Conservation (phyloP, 441 rosid genomes). For the Metrosideros polymorpha region DNA sequence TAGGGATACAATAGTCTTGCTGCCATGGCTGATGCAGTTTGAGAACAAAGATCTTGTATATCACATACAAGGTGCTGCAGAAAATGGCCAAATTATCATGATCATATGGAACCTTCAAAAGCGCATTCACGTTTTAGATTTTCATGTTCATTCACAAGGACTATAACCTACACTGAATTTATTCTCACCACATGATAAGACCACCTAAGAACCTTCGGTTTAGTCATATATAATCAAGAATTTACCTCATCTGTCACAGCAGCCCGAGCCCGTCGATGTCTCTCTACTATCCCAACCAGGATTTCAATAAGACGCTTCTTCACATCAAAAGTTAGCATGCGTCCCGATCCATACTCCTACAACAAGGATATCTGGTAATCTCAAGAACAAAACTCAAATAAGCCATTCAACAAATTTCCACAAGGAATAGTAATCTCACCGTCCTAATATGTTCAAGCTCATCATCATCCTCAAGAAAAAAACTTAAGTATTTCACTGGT, state of each 20-base stretch:
- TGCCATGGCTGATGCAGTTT: not conserved
- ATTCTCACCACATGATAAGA: not conserved
- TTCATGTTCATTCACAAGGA: not conserved
- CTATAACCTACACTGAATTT: not conserved
- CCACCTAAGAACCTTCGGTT: not conserved
- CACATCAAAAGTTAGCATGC: slow-evolving; percentile 85
- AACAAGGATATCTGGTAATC: not conserved
- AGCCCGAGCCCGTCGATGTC: slow-evolving; percentile 71
- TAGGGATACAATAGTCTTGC: not conserved
- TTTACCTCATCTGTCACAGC: slow-evolving; percentile 79
- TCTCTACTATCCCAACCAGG: slow-evolving; percentile 67
- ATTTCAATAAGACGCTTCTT: slow-evolving; percentile 60
- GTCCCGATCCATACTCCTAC: slow-evolving; percentile 74
- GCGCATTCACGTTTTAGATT: not conserved
- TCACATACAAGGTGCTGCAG: not conserved
- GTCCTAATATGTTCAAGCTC: slow-evolving; percentile 76
- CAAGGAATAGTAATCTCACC: slow-evolving; percentile 20
- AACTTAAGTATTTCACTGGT: slow-evolving; percentile 63
- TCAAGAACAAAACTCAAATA: not conserved
- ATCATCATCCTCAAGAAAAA: slow-evolving; percentile 75
- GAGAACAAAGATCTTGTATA: not conserved
- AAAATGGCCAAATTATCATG: not conserved
- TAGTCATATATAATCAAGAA: not conserved
- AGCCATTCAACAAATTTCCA: not conserved
- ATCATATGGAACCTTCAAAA: not conserved